A percentile compares a stretch with the other conserved stretches of the same genome.
These are phyloP conservation scores for Phoenix dactylifera DNA, from an alignment of 176 grass and related monocot species.

Conservation along the genomic window DNA sequence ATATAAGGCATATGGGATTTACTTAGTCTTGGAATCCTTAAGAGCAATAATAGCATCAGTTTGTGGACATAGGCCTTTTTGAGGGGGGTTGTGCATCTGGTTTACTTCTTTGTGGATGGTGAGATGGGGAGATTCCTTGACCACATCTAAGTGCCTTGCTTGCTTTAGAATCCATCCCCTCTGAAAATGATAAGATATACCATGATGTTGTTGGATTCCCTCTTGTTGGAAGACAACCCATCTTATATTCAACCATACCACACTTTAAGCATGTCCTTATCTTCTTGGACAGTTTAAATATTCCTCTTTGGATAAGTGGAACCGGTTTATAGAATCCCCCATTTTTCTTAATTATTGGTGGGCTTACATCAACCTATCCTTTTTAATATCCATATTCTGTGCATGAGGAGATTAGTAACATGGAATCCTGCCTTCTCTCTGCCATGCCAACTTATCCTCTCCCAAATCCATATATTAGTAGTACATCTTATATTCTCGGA, in stretches of 20 bases:
- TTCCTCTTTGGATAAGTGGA: constrained; percentile 1
- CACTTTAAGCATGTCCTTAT: constrained; percentile 2
- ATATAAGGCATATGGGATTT: constrained; percentile 5
- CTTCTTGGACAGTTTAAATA: not conserved
- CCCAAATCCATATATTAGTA: too few relatives aligned
- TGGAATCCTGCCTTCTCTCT: too few relatives aligned
- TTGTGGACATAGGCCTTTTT: constrained; percentile 19
- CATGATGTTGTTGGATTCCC: constrained; percentile 32
- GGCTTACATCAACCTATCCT: too few relatives aligned
- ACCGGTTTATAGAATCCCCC: too few relatives aligned
- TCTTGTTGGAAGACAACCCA: constrained; percentile 7
- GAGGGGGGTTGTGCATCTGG: not conserved
- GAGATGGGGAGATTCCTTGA: constrained; percentile 26
- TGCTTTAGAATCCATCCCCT: constrained; percentile 25
- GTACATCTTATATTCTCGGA: too few relatives aligned
- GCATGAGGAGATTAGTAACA: too few relatives aligned
- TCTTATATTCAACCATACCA: not conserved
- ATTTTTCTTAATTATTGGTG: too few relatives aligned
- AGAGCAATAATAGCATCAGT: constrained; percentile 26
- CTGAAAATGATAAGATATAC: not conserved
- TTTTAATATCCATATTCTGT: too few relatives aligned
- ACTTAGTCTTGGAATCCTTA: constrained; percentile 34
- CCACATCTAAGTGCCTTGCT: constrained; percentile 38
- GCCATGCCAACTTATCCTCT: too few relatives aligned
- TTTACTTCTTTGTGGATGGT: constrained; percentile 18